A percentile compares a stretch with the other conserved stretches of the same genome.
phyloP scores from a whole-genome alignment of 2,329 filamentous ascomycete species.

The Pestalotiopsis fici region DNA sequence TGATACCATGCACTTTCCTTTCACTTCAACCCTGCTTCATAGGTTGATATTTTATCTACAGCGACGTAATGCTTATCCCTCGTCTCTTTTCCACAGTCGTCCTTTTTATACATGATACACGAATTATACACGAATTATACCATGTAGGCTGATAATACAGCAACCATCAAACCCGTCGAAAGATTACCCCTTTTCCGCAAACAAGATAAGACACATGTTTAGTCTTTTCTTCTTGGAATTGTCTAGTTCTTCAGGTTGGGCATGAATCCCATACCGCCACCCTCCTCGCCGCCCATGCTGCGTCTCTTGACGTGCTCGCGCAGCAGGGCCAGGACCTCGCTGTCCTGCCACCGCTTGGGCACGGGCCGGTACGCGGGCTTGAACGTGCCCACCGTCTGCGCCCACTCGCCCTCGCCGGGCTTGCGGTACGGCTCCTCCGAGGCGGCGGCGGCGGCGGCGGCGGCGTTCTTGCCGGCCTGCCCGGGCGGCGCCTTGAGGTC shows the following conservation, averaged over 20 bases:
- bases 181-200: neutral
- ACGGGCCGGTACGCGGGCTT: constrained; percentile 92
- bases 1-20: neutral
- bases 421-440: constrained; percentile 24
- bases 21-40: neutral
- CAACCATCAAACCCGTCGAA: neutral
- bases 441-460: constrained; percentile 31
- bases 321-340: constrained; percentile 75
- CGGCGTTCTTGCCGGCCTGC: constrained; percentile 21
- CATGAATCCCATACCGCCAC: constrained; percentile 59
- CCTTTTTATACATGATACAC: neutral
- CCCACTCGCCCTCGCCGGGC: constrained; percentile 77
- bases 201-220: too few relatives aligned
- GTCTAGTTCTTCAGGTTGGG: constrained; percentile 34
- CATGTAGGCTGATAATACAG: neutral
- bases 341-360: constrained; percentile 80
- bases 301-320: constrained; percentile 76
- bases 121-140: neutral
- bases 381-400: constrained; percentile 92
- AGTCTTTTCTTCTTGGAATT: neutral
- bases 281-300: constrained; percentile 59
- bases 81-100: neutral
- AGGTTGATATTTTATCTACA: neutral
- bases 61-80: neutral
- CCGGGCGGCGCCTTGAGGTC: neutral